phyloP scores from a whole-genome alignment of 257 asterid species.

The Cruciata laevipes region DNA sequence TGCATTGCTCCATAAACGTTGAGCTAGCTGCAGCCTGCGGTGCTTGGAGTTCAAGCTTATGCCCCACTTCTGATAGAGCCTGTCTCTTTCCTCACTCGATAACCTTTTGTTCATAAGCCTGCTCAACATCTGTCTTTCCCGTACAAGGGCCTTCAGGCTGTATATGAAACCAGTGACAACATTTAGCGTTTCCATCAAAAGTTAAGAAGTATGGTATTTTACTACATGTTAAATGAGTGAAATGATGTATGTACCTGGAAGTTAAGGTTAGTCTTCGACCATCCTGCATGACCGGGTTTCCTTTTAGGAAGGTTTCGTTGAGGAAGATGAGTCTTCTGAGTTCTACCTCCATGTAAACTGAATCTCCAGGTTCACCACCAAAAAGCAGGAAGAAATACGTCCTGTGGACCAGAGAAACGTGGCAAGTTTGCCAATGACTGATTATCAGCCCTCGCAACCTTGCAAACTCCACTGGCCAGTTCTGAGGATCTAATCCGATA shows the following conservation, averaged over 20 bases:
- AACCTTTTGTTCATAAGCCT: slow-evolving; percentile 34
- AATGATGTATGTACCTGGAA: slow-evolving; percentile 29
- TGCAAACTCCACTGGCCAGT: slow-evolving; percentile 41
- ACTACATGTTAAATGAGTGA: not conserved
- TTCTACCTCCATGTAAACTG: slow-evolving; percentile 53
- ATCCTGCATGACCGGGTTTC: slow-evolving; percentile 30
- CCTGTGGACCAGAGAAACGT: slow-evolving; percentile 42
- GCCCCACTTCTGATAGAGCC: slow-evolving; percentile 40
- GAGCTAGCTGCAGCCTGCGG: slow-evolving; percentile 32
- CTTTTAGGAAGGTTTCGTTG: slow-evolving; percentile 34
- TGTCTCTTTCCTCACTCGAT: slow-evolving; percentile 28
- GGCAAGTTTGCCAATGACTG: slow-evolving; percentile 44
- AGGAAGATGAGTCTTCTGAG: slow-evolving; percentile 41
- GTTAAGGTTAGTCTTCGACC: slow-evolving; percentile 32
- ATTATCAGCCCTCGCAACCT: slow-evolving; percentile 30
- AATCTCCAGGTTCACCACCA: slow-evolving; percentile 42
- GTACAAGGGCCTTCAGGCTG: slow-evolving; percentile 38
- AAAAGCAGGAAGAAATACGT: slow-evolving; percentile 51
- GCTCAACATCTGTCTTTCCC: slow-evolving; percentile 39
- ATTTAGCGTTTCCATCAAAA: not conserved
- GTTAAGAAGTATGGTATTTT: not conserved
- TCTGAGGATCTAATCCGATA: slow-evolving; percentile 28
- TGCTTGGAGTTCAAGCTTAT: slow-evolving; percentile 36
- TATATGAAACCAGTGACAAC: slow-evolving; percentile 1
- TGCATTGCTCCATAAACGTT: slow-evolving; percentile 29